Percentiles rank a stretch among this genome's conserved stretches.
Evolutionary conservation across 768 basidiomycete genomes (phyloP).

Genomic region (Naganishia antarctica): DNA sequence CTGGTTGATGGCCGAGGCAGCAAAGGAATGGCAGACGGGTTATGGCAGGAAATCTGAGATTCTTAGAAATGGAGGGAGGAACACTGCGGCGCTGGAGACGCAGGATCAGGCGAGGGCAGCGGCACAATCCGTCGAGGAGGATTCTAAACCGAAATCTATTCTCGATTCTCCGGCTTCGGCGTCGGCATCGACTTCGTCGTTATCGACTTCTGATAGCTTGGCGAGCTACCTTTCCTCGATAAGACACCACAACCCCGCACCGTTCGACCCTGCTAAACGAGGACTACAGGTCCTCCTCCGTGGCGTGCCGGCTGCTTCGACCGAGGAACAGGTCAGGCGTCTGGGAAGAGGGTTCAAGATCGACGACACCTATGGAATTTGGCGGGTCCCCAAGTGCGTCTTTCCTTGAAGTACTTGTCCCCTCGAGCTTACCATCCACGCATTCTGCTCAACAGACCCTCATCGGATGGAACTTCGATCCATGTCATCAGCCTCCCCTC

Average conservation of each 20-base stretch:
- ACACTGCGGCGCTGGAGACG: too few species aligned
- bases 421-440: background rate
- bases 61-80: too few species aligned
- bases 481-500: slow-evolving; percentile 1
- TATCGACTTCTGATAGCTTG: background rate
- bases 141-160: background rate
- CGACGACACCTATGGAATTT: slow-evolving; percentile 10
- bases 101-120: too few species aligned
- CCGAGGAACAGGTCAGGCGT: background rate
- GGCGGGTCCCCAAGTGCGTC: slow-evolving; percentile 2
- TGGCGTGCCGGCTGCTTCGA: background rate
- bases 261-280: slow-evolving; percentile 4
- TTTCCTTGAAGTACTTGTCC: background rate
- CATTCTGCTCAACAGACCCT: background rate
- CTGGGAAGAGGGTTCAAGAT: slow-evolving; percentile 11
- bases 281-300: slow-evolving; percentile 1
- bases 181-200: background rate
- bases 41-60: too few species aligned
- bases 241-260: background rate
- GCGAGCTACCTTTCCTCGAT: slow-evolving; percentile 8
- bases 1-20: slow-evolving; percentile 9
- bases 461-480: background rate
- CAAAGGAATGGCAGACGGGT: slow-evolving; percentile 1
- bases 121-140: background rate
- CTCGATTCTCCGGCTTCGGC: background rate